These are phyloP conservation scores for Neodidymelliopsis sp. DNA, from an alignment of 2,329 filamentous ascomycete genomes.

Conservation along the genomic window DNA sequence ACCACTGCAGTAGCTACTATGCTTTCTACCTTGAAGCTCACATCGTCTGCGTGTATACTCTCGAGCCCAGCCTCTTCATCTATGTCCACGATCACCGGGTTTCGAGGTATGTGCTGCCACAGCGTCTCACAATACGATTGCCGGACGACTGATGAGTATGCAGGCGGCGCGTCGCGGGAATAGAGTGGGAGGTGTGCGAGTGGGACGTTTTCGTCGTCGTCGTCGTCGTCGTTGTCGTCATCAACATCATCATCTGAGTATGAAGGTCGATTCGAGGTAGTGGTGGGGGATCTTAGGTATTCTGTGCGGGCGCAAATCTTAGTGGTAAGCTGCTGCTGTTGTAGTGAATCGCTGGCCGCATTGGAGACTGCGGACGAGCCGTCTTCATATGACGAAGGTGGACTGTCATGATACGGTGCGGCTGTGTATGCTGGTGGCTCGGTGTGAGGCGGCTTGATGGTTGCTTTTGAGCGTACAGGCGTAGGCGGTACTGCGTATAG, in stretches of 20 bases:
- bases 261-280: not conserved
- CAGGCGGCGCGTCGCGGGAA: slow-evolving; percentile 32
- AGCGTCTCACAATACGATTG: slow-evolving; percentile 34
- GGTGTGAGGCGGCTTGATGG: not conserved
- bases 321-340: not conserved
- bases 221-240: too few relatives aligned
- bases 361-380: not conserved
- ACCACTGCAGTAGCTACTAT: slow-evolving; percentile 29
- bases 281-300: not conserved
- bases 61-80: slow-evolving; percentile 29
- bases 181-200: slow-evolving; percentile 31
- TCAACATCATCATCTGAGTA: slow-evolving; percentile 14
- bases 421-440: slow-evolving; percentile 9
- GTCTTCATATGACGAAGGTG: slow-evolving; percentile 19
- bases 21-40: slow-evolving; percentile 29
- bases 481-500: not conserved
- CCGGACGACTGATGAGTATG: slow-evolving; percentile 28
- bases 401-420: slow-evolving; percentile 1
- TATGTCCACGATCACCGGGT: slow-evolving; percentile 2
- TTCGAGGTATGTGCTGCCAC: slow-evolving; percentile 25
- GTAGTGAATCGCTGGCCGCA: not conserved
- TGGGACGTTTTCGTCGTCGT: slow-evolving; percentile 31
- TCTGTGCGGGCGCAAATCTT: not conserved
- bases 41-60: slow-evolving; percentile 22
- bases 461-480: not conserved